A percentile compares a stretch with the other conserved stretches of the same genome.
phyloP scores from a whole-genome alignment of 2,329 filamentous ascomycete species.

The Plectosphaerella cucumerina region DNA sequence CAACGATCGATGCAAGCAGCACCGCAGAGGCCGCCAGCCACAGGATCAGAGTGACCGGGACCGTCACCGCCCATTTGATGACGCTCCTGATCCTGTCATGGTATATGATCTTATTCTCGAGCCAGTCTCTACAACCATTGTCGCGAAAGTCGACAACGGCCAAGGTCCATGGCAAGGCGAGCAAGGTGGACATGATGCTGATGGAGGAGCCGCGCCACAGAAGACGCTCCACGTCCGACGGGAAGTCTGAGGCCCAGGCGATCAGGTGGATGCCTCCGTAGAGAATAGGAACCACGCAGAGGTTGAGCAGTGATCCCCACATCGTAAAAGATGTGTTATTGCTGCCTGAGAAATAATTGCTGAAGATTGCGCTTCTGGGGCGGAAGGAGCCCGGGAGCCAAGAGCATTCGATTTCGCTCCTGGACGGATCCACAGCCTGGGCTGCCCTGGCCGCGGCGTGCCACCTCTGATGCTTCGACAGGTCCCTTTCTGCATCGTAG shows the following conservation, averaged over 20 bases:
- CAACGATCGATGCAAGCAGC: not conserved
- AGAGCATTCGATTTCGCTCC: not conserved
- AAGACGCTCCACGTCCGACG: not conserved
- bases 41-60: too few relatives aligned
- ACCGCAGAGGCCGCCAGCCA: not conserved
- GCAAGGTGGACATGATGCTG: not conserved
- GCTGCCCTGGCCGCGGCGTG: not conserved
- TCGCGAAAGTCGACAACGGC: not conserved
- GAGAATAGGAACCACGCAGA: not conserved
- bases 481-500: not conserved
- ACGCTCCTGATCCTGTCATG: not conserved
- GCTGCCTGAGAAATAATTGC: not conserved
- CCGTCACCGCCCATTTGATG: too few relatives aligned
- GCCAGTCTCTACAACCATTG: too few relatives aligned
- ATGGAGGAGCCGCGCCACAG: not conserved
- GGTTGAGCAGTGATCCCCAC: not conserved
- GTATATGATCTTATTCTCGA: too few relatives aligned
- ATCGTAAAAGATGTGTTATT: not conserved
- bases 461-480: not conserved
- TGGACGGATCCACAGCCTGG: not conserved
- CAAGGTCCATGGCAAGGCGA: not conserved
- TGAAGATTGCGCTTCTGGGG: not conserved
- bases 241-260: not conserved
- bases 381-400: not conserved
- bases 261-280: not conserved